Evolutionary conservation across 2,329 filamentous ascomycete genomes (phyloP).

Genomic region (Botrytis tulipae): DNA sequence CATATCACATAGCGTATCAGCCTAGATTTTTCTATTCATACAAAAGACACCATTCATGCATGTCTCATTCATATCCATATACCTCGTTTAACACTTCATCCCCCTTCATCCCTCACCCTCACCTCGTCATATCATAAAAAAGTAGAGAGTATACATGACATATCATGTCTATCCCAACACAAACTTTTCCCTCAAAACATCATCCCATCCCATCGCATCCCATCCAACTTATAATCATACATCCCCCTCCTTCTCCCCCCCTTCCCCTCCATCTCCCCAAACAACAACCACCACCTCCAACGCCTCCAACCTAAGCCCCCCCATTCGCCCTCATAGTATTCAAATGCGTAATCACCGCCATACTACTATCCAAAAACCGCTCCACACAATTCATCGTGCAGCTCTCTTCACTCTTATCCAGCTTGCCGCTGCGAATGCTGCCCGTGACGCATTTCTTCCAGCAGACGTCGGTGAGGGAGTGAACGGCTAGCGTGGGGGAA

Average conservation of each 20-base stretch:
- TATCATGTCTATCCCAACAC: background rate
- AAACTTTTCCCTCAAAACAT: background rate
- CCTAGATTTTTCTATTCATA: background rate
- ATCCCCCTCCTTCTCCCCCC: background rate
- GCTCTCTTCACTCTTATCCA: conserved; percentile 75
- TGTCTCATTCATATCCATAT: background rate
- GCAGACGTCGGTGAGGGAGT: conserved; percentile 72
- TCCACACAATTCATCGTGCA: conserved; percentile 94
- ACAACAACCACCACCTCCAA: background rate
- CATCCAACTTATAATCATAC: background rate
- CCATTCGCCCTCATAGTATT: conserved; percentile 54
- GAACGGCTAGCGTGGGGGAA: conserved; percentile 51
- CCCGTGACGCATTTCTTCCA: conserved; percentile 91
- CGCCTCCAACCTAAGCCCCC: background rate
- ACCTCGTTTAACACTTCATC: background rate
- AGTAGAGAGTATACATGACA: background rate
- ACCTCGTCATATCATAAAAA: background rate
- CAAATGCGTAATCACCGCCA: conserved; percentile 81
- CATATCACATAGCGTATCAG: no score
- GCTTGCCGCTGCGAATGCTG: conserved; percentile 65
- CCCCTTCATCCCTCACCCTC: no score
- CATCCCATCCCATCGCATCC: background rate
- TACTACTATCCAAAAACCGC: conserved; percentile 85
- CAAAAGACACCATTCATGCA: background rate
- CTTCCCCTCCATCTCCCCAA: conserved; percentile 1